Conservation (phyloP, 768 basidiomycete species). For the Mycena epipterygia region DNA sequence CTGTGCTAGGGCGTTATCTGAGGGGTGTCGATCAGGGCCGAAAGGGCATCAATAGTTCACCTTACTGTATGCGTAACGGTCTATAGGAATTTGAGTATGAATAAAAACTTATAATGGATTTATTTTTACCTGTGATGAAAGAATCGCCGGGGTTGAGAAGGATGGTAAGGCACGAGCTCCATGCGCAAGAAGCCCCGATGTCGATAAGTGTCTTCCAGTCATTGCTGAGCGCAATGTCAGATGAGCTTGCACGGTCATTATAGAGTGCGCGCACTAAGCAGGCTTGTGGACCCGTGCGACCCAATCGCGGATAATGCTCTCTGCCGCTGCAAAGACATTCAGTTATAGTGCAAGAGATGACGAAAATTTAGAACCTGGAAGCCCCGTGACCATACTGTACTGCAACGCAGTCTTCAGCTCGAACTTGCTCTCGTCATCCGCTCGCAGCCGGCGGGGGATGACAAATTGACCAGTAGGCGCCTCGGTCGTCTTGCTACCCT, state of each 20-base stretch:
- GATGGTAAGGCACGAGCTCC: slow-evolving; percentile 26
- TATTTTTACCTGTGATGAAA: slow-evolving; percentile 27
- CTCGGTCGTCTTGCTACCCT: slow-evolving; percentile 30
- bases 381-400: slow-evolving; percentile 63
- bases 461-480: slow-evolving; percentile 28
- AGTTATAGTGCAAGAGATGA: not conserved
- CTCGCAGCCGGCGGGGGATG: slow-evolving; percentile 37
- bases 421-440: slow-evolving; percentile 48
- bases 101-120: slow-evolving; percentile 50
- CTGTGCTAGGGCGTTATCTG: slow-evolving; percentile 45
- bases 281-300: slow-evolving; percentile 53
- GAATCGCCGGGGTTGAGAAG: slow-evolving; percentile 19
- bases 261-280: slow-evolving; percentile 48
- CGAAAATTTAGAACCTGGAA: slow-evolving; percentile 43
- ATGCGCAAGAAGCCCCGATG: slow-evolving; percentile 68
- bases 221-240: slow-evolving; percentile 30
- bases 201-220: slow-evolving; percentile 63
- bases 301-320: slow-evolving; percentile 63
- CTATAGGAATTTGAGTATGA: slow-evolving; percentile 49
- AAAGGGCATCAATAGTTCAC: slow-evolving; percentile 44
- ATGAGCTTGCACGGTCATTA: not conserved
- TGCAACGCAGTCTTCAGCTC: slow-evolving; percentile 68
- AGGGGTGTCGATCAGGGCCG: slow-evolving; percentile 58
- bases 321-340: slow-evolving; percentile 40
- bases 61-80: slow-evolving; percentile 47